A percentile compares a stretch with the other conserved stretches of the same genome.
These are phyloP conservation scores for Pyrrhoderma noxium DNA, from an alignment of 1,284 basidiomycete species.

Conservation along the genomic window DNA sequence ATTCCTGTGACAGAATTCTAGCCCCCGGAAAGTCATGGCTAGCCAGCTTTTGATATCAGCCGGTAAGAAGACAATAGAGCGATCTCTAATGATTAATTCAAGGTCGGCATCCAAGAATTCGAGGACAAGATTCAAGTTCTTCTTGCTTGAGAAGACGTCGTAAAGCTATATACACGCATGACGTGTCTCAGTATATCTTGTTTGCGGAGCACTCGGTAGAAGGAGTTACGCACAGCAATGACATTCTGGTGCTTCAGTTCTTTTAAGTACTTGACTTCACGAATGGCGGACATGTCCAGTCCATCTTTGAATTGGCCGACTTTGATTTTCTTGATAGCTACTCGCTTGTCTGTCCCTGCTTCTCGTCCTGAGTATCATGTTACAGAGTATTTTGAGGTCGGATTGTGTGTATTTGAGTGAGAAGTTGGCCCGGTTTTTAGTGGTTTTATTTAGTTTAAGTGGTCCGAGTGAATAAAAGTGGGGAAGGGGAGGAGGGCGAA, in stretches of 20 bases:
- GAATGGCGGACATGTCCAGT: slow-evolving; percentile 96
- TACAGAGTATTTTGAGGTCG: no score
- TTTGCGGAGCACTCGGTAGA: no score
- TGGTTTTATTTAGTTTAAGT: no score
- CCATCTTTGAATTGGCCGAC: slow-evolving; percentile 97
- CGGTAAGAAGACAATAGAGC: slow-evolving; percentile 83
- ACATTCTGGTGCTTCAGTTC: slow-evolving; percentile 94
- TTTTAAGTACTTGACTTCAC: slow-evolving; percentile 95
- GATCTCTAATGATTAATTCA: slow-evolving; percentile 95
- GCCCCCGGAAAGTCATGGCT: slow-evolving; percentile 93
- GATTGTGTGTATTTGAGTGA: no score
- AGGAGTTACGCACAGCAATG: slow-evolving; percentile 64
- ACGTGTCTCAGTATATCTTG: no score
- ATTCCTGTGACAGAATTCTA: slow-evolving; percentile 96
- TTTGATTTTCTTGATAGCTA: slow-evolving; percentile 99
- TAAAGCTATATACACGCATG: slow-evolving; percentile 58
- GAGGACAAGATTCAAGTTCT: slow-evolving; percentile 93
- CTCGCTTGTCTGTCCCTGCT: slow-evolving; percentile 60
- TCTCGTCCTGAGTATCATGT: slow-evolving; percentile 47
- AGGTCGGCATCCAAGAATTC: slow-evolving; percentile 98
- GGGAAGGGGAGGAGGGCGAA: no score
- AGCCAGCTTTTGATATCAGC: slow-evolving; percentile 99
- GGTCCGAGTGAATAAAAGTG: no score
- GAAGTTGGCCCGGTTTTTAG: no score
- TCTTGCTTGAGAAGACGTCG: slow-evolving; percentile 95